Base-by-base conservation (phyloP, 2,329 filamentous ascomycete species). In the Penicillium sp. region DNA sequence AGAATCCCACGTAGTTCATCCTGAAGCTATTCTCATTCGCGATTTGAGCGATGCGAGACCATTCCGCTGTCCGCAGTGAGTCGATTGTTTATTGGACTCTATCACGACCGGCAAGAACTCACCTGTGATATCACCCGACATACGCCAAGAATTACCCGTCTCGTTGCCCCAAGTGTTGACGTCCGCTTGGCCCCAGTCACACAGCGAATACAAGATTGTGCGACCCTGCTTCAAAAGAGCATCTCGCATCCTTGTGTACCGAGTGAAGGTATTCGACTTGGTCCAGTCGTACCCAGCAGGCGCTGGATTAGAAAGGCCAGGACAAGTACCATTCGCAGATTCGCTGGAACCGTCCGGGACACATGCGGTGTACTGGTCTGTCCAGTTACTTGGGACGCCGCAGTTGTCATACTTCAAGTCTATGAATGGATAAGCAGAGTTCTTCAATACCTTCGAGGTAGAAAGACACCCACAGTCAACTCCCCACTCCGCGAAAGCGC, bases 391-490 rank as follows among this genome's bases (percentile, higher is more conserved):
- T 22, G 75, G 75, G 9, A 78, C 74, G 39, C 71, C 73, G 70
- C 83, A 87, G 69, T 86, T 85, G 66, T 86, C 84, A 64, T 84
- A 85, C 71, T 85, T 86, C 14, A 84, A 70, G 58, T 85, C 80
- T 79, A 37, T 39, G 19, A 4, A 5, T 49, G 55, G 51, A 58
- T 57, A 0, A 58, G 41, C n/a, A 19, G 16, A 51, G 24, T 13
- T 2, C 22, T 13, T 22, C 3, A 10, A 18, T 19, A 5, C 1
- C 35, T 9, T 31, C 22, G n/a, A 2, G 11, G 33, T n/a, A 10
- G 22, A 13, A 2, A 6, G 4, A 16, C 1, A 53, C 63, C 18
- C 66, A 74, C 72, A 87, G 66, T 86, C 84, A 56, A 87, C 78
- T 2, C 81, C 83, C 85, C 85, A 87, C 18, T 78, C 75, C 1